Conservation (phyloP, 495 filamentous ascomycete genomes). For the Neurospora intermedia region DNA sequence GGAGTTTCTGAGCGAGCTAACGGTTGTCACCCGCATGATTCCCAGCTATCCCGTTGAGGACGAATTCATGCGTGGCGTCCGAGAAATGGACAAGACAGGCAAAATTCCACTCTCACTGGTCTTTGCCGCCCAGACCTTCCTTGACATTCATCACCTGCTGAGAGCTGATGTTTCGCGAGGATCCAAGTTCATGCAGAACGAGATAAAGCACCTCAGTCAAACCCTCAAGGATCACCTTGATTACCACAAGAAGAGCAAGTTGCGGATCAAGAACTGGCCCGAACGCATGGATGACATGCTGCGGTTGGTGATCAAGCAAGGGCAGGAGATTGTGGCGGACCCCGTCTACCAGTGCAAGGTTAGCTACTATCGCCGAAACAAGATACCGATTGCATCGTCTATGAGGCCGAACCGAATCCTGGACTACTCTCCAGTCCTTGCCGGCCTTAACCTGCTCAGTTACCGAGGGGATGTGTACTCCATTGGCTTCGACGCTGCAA, state of each 20-base stretch:
- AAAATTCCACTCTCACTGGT: constrained; percentile 21
- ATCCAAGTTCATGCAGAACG: constrained; percentile 9
- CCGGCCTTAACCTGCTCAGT: constrained; percentile 23
- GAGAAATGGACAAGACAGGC: constrained; percentile 12
- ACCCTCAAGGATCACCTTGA: constrained; percentile 21
- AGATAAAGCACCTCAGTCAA: constrained; percentile 10
- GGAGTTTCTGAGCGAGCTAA: constrained; percentile 22
- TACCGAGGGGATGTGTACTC: constrained; percentile 16
- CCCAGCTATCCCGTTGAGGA: constrained; percentile 20
- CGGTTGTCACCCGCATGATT: constrained; percentile 7
- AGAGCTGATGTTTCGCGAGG: constrained; percentile 3
- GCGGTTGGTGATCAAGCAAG: constrained; percentile 3
- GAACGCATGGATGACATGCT: constrained; percentile 18
- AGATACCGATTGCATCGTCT: neutral
- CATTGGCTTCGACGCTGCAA: constrained; percentile 18
- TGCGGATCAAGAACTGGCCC: constrained; percentile 21
- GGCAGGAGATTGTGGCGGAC: constrained; percentile 16
- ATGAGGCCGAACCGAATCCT: constrained; percentile 19
- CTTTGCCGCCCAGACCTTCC: constrained; percentile 30
- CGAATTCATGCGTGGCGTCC: constrained; percentile 27
- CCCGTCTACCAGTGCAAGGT: constrained; percentile 1
- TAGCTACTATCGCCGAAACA: neutral
- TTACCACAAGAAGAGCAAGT: constrained; percentile 23
- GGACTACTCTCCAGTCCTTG: constrained; percentile 18
- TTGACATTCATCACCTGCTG: constrained; percentile 29